A percentile compares a stretch with the other conserved stretches of the same genome.
Conservation (phyloP, 768 basidiomycete species). For the Boletus reticuloceps region DNA sequence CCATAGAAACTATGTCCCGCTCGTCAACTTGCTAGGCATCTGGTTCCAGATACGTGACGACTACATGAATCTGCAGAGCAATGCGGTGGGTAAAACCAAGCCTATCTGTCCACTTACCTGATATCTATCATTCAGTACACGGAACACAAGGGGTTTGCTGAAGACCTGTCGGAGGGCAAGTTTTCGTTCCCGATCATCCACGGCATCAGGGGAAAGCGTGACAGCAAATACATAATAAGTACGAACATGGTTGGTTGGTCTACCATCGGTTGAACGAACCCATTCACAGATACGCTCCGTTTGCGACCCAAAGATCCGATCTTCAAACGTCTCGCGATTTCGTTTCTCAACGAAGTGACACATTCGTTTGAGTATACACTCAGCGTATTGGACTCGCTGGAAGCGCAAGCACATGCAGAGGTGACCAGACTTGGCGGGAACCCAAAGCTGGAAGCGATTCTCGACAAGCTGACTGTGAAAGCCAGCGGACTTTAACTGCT, state of each 20-base stretch:
- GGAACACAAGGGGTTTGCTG: slow-evolving; percentile 83
- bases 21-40: slow-evolving; percentile 55
- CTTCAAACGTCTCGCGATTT: slow-evolving; percentile 76
- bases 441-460: slow-evolving; percentile 50
- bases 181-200: slow-evolving; percentile 97
- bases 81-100: slow-evolving; percentile 7
- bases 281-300: slow-evolving; percentile 75
- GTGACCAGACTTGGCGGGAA: slow-evolving; percentile 80
- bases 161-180: slow-evolving; percentile 95
- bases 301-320: slow-evolving; percentile 82
- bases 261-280: not conserved
- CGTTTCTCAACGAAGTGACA: slow-evolving; percentile 73
- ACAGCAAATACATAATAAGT: slow-evolving; percentile 85
- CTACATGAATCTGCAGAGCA: slow-evolving; percentile 38
- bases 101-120: not conserved
- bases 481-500: not conserved
- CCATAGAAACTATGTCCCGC: slow-evolving; percentile 50
- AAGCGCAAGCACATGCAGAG: slow-evolving; percentile 65
- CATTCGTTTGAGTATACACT: slow-evolving; percentile 87
- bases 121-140: slow-evolving; percentile 60
- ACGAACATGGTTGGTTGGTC: slow-evolving; percentile 30
- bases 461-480: slow-evolving; percentile 46
- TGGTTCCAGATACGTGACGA: slow-evolving; percentile 63
- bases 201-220: slow-evolving; percentile 72
- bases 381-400: slow-evolving; percentile 62